Base-by-base conservation (phyloP, 768 basidiomycete species). In the Suillus spraguei region DNA sequence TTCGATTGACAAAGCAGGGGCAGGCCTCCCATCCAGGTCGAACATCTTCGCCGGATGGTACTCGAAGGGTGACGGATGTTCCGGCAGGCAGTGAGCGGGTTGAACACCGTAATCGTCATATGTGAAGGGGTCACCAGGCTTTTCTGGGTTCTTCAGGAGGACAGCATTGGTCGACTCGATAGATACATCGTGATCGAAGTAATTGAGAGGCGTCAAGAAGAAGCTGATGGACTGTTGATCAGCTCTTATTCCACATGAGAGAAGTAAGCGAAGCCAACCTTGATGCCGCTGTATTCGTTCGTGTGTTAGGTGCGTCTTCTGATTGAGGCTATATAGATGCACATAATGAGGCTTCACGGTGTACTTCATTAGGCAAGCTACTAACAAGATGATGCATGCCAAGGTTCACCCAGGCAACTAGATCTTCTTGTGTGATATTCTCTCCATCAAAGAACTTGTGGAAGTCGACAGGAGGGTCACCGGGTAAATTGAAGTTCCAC, bases 401-500 rank as follows among this genome's bases (percentile, higher is more conserved):
- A 44, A 89, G 66, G 66, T 88, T 88, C 60, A 89, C 69, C 86
- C 87, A 90, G 20, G 83, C 82, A 4, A 89, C 87, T 14, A 90
- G 72, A 70, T 90, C 88, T 68, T 86, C 79, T 69, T 89, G 87
- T 0, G 81, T 82, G 54, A 90, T 79, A 62, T 80, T 83, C 74
- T 90, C 88, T 7, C 82, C 83, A 65, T 89, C 80, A 71, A 88
- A 88, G 75, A 87, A 87, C 47, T 80, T 79, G 73, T 86, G 82
- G 71, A 87, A 88, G 69, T 87, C 78, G 56, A 87, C 83, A 13
- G 81, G 74, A 5, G 85, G 86, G 5, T 67, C 66, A 1, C 84
- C 87, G 2, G 87, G 87, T 5, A 89, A 72, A 69, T 90, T 82
- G 61, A 85, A 76, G 71, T 88, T 89, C 86, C 87, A 90, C 74